Evolutionary conservation across 805 yeast species (phyloP).

Genomic region (Spathaspora gorwiae): DNA sequence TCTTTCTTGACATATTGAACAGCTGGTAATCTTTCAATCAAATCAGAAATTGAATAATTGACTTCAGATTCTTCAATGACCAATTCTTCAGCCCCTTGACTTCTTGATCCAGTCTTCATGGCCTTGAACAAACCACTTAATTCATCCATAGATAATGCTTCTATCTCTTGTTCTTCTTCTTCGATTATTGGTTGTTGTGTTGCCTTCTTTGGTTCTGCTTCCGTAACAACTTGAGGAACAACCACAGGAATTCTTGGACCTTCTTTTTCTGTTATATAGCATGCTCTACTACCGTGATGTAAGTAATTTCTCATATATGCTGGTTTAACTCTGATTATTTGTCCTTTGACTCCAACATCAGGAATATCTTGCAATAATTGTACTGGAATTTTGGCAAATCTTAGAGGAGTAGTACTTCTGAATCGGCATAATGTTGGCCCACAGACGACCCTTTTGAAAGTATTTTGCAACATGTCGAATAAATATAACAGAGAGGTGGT

Average conservation of each 20-base stretch:
- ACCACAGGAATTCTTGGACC: slow-evolving; percentile 42
- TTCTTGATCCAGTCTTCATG: slow-evolving; percentile 16
- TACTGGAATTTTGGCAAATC: slow-evolving; percentile 27
- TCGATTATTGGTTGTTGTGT: slow-evolving; percentile 6
- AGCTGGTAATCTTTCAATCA: slow-evolving; percentile 26
- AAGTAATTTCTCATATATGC: slow-evolving; percentile 78
- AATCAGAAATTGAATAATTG: slow-evolving; percentile 26
- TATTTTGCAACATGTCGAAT: not conserved
- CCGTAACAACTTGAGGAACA: slow-evolving; percentile 10
- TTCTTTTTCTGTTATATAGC: slow-evolving; percentile 44
- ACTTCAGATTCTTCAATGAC: slow-evolving; percentile 4
- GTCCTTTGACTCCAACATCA: slow-evolving; percentile 63
- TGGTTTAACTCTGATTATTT: slow-evolving; percentile 70
- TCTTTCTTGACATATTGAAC: slow-evolving; percentile 15
- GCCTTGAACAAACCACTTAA: slow-evolving; percentile 31
- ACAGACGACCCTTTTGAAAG: not conserved
- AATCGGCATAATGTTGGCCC: not conserved
- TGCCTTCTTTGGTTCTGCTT: slow-evolving; percentile 4
- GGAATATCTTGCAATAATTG: slow-evolving; percentile 71
- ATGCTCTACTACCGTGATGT: slow-evolving; percentile 69
- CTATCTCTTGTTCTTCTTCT: slow-evolving; percentile 8
- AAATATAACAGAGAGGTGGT: not conserved
- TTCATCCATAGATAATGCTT: slow-evolving; percentile 35
- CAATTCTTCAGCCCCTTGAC: not conserved
- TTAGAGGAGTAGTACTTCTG: not conserved